Percentiles rank a stretch among this genome's conserved stretches.
phyloP scores from a whole-genome alignment of 257 asterid species.

The Solanum peruvianum region DNA sequence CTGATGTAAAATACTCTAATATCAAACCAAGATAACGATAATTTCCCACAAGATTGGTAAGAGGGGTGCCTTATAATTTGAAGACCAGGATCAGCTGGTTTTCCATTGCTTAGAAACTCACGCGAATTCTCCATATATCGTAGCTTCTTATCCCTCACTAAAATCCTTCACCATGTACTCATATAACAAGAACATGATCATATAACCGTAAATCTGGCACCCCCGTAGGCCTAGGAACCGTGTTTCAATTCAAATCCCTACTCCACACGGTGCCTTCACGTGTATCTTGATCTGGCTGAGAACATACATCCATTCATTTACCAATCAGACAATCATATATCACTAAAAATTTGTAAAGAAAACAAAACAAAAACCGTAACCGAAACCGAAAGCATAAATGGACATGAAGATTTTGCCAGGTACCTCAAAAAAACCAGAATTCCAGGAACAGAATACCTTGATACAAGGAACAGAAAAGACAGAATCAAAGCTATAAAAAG shows the following conservation, averaged over 20 bases:
- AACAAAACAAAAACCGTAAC: not conserved
- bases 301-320: not conserved
- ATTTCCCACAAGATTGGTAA: constrained; percentile 28
- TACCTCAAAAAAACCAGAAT: constrained; percentile 1
- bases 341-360: not conserved
- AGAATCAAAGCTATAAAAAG: constrained; percentile 2
- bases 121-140: constrained; percentile 39
- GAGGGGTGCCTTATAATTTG: constrained; percentile 48
- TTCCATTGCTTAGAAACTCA: constrained; percentile 38
- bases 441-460: constrained; percentile 22
- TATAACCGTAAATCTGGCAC: not conserved
- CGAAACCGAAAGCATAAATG: not conserved
- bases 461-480: constrained; percentile 13
- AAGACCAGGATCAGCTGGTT: constrained; percentile 32
- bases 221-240: constrained; percentile 9
- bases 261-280: not conserved
- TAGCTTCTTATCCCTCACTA: constrained; percentile 10
- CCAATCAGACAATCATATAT: not conserved
- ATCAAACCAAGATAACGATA: constrained; percentile 48
- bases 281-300: not conserved
- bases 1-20: constrained; percentile 58
- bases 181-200: constrained; percentile 14
- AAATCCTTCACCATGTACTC: constrained; percentile 4
- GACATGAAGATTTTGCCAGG: constrained; percentile 9
- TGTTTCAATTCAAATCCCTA: constrained; percentile 7